These are phyloP conservation scores for Knufia fluminis DNA, from an alignment of 2,329 filamentous ascomycete genomes.

Conservation along the genomic window DNA sequence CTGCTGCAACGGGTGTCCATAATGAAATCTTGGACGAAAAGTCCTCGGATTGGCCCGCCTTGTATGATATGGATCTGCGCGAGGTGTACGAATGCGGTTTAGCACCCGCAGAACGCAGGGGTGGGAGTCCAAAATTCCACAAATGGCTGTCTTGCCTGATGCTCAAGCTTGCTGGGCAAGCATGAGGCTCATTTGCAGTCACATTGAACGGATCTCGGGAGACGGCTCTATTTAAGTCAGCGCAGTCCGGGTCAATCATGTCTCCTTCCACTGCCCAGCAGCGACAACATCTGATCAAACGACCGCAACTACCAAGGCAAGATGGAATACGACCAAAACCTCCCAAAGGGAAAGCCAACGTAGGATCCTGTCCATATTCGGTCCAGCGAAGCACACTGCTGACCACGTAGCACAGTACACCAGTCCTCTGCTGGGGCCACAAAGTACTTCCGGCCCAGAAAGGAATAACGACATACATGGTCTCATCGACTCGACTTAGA, in stretches of 20 bases:
- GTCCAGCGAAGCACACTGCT: background rate
- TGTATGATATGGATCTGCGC: too few species aligned
- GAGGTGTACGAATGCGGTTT: too few species aligned
- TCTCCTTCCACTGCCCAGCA: background rate
- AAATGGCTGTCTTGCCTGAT: too few species aligned
- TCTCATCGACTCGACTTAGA: constrained; percentile 57
- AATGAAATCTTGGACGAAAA: background rate
- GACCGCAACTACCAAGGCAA: background rate
- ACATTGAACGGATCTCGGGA: background rate
- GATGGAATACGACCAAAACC: constrained; percentile 18
- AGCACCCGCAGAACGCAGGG: too few species aligned
- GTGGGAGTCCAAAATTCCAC: too few species aligned
- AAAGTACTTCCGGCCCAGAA: constrained; percentile 44
- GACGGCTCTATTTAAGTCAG: too few species aligned
- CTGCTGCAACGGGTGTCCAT: background rate
- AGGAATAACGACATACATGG: constrained; percentile 58
- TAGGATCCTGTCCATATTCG: background rate
- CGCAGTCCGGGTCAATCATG: too few species aligned
- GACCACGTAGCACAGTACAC: background rate
- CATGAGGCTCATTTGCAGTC: background rate
- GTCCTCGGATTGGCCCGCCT: background rate
- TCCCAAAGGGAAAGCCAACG: constrained; percentile 10
- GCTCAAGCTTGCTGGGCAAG: too few species aligned
- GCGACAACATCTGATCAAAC: background rate
- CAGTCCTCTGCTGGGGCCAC: background rate